Evolutionary conservation across 2,329 filamentous ascomycete species (phyloP).

Genomic region (Ascochyta rabiei): DNA sequence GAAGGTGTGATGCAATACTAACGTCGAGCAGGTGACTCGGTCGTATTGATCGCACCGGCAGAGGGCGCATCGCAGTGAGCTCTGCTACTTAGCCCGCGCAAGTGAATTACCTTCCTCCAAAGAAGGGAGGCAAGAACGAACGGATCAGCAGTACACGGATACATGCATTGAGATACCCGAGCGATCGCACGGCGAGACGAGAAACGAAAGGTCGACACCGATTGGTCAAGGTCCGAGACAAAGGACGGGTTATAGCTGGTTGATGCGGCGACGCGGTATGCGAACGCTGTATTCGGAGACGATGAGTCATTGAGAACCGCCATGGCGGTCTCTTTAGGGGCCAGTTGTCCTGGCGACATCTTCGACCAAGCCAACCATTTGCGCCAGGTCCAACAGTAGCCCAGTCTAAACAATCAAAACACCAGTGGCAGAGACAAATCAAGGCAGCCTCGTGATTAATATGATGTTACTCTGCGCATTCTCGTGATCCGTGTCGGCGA

Average conservation of each 20-base stretch:
- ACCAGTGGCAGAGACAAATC: background rate
- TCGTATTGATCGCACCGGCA: slow-evolving; percentile 56
- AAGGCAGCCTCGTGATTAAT: background rate
- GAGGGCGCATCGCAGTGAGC: slow-evolving; percentile 39
- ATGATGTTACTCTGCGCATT: background rate
- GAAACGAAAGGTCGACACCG: background rate
- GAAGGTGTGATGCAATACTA: background rate
- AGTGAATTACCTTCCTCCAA: slow-evolving; percentile 8
- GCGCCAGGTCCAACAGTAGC: background rate
- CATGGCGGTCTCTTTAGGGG: background rate
- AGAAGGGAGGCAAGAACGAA: slow-evolving; percentile 1
- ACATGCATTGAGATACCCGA: slow-evolving; percentile 32
- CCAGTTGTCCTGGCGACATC: slow-evolving; percentile 12
- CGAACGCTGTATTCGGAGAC: slow-evolving; percentile 2
- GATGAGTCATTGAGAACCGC: slow-evolving; percentile 9
- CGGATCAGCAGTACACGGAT: slow-evolving; percentile 1
- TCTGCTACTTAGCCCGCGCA: slow-evolving; percentile 5
- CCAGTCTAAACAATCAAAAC: background rate
- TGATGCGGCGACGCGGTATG: slow-evolving; percentile 11
- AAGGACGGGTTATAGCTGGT: slow-evolving; percentile 2
- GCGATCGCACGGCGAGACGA: slow-evolving; percentile 6
- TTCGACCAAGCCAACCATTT: background rate
- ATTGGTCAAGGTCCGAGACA: slow-evolving; percentile 4
- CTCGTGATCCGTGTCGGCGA: background rate
- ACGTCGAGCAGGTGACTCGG: slow-evolving; percentile 52